Evolutionary conservation across 108 stramenopile species (phyloP).

Genomic region (Pseudonitzschia multiseries): DNA sequence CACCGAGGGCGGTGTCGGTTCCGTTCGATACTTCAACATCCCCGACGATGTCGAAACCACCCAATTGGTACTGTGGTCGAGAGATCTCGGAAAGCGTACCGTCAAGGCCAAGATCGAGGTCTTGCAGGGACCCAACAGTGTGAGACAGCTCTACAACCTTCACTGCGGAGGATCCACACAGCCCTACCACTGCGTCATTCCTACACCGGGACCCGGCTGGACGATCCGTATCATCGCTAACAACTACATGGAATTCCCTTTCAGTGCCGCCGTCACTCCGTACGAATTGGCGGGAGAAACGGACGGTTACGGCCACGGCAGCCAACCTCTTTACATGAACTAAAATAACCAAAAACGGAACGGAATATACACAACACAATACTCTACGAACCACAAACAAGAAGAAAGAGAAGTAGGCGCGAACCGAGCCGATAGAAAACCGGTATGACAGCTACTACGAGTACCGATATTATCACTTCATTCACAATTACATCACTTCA

Average conservation of each 20-base stretch:
- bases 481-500: no score
- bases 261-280: neutral
- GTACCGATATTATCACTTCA: no score
- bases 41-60: conserved; percentile 61
- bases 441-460: no score
- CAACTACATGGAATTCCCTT: conserved; percentile 23
- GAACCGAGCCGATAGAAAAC: no score
- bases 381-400: no score
- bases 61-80: conserved; percentile 59
- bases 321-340: neutral
- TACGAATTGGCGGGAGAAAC: neutral
- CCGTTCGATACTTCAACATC: conserved; percentile 65
- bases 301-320: neutral
- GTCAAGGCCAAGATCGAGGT: conserved; percentile 69
- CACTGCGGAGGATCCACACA: conserved; percentile 67
- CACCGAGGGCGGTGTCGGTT: conserved; percentile 34
- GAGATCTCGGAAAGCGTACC: conserved; percentile 67
- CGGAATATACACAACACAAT: no score
- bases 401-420: no score
- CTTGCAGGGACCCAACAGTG: conserved; percentile 67
- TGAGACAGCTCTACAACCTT: conserved; percentile 58
- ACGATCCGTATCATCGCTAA: conserved; percentile 47
- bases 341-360: no score
- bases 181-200: conserved; percentile 61
- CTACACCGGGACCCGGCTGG: conserved; percentile 62